Percentiles rank a stretch among this genome's conserved stretches.
Conservation (phyloP, 2,329 filamentous ascomycete genomes). For the Teratosphaeria nubilosa region DNA sequence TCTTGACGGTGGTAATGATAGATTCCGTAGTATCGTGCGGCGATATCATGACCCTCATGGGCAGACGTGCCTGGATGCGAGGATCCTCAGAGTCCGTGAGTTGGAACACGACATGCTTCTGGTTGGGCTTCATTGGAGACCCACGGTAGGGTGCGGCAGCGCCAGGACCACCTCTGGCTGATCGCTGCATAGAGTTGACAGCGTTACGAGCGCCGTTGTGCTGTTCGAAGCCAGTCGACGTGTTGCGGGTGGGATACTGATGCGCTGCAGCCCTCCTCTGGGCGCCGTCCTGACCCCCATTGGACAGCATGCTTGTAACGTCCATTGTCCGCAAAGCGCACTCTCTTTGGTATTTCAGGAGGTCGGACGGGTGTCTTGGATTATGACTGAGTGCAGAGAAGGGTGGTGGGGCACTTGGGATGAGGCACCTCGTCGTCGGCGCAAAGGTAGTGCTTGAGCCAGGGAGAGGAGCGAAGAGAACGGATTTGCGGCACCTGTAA, state of each 20-base stretch:
- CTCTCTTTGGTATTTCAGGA: slow-evolving; percentile 4
- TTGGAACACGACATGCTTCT: slow-evolving; percentile 71
- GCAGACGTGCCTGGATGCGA: slow-evolving; percentile 52
- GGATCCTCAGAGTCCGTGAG: slow-evolving; percentile 42
- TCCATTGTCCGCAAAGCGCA: slow-evolving; percentile 21
- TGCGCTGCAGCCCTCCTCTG: slow-evolving; percentile 23
- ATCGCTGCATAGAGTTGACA: slow-evolving; percentile 10
- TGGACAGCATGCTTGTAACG: slow-evolving; percentile 27
- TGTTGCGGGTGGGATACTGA: slow-evolving; percentile 26
- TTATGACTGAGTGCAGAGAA: slow-evolving; percentile 5
- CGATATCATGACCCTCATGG: slow-evolving; percentile 84
- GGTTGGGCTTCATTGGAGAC: slow-evolving; percentile 29
- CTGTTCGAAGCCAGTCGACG: slow-evolving; percentile 9
- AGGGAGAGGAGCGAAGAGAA: slow-evolving; percentile 3
- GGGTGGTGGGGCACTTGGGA: slow-evolving; percentile 4
- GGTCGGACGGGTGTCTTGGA: slow-evolving; percentile 4
- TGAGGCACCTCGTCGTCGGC: slow-evolving; percentile 19
- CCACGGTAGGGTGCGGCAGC: slow-evolving; percentile 11
- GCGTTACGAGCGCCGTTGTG: slow-evolving; percentile 4
- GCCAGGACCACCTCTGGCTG: slow-evolving; percentile 10
- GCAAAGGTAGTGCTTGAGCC: slow-evolving; percentile 14
- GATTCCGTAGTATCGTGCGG: slow-evolving; percentile 95
- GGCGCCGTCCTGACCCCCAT: slow-evolving; percentile 10
- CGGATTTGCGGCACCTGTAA: neutral
- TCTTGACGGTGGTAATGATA: slow-evolving; percentile 96